Evolutionary conservation across 306 rosid genomes (phyloP), one percentile per base, ranked within the genome.

Genomic region (Malus sieversii): DNA sequence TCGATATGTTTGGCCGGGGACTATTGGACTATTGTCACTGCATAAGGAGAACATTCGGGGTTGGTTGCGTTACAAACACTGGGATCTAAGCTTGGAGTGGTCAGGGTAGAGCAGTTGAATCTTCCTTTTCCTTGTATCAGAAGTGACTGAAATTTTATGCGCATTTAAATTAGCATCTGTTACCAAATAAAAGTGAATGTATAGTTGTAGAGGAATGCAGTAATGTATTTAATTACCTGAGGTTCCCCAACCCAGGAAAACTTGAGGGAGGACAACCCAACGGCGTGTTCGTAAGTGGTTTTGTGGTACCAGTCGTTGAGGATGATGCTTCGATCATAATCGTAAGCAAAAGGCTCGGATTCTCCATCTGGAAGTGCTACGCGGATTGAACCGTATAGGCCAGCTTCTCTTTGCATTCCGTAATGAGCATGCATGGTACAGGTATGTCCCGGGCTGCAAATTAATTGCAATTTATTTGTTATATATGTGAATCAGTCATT

Each of bases 391-490:
- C 98, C 97, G 65, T 85, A 86, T 29, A 94, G 32, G 4, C 98
- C 98, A 10, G 92, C 88, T 78, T 85, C 97, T 77, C 97, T 90
- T 84, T 91, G 96, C 98, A 94, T 91, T 52, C 97, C 98, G 78
- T 91, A 94, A 81, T 94, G 97, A 5, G 97, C 89, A 42, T 94
- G 97, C 89, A 42, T 94, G 98, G 81, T 94, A 90, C 14, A 94
- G 79, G 52, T 87, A 94, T 42, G 94, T 94, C 19, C 98, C 98
- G 60, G 96, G 82, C 98, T 91, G 76, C 73, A 69, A 8, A 75
- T 58, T 48, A 6, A 75, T 58, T 30, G 76, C 14, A 72, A 71
- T 19, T 46, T 46, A 4, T 35, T 45, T 4, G 29, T 60, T 23
- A 57, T 33, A 13, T 4, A 57, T 13, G 22, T 19, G 5, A 12